Evolutionary conservation across 176 grass and related monocot genomes (phyloP), one percentile per base, ranked within the genome.

Genomic region (Avena insularis): DNA sequence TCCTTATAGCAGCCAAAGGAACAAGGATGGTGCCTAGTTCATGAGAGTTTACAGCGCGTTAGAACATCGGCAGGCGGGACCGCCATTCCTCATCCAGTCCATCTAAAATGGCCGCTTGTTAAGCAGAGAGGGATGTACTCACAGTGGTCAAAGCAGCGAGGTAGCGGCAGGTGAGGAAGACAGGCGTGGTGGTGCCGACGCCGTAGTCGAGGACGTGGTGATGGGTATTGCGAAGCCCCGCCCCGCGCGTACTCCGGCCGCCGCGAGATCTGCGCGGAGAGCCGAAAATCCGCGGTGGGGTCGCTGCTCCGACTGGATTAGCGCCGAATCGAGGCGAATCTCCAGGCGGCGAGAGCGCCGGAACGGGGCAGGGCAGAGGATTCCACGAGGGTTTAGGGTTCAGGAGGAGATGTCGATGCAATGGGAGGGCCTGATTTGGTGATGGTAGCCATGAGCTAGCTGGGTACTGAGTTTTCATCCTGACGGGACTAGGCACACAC

Each of bases 151-250:
- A 92, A 92, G 66, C 89, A 95, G 13, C 93, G 93, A 92, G 93
- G 66, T 88, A 95, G 13, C 93, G 93, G 61, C 96, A 98, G 40
- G 88, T 91, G 54, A 94, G 47, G 70, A 98, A 94, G 78, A 92
- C 88, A 20, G 33, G 95, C 91, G 68, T 95, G 72, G 79, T 95
- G 90, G 86, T 95, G 90, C 86, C 84, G 25, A 98, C 79, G 84
- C 93, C 93, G 78, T 94, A 98, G 46, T 95, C 87, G 43, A 95
- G 86, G 82, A 95, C 76, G 53, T 91, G 90, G 23, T 29, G 29
- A 29, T 92, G 86, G 63, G 1, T 12, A 12, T 21, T 11, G 60
- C 2, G 60, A 62, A 62, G n/a, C 60, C n/a, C 60, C 60, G 10
- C 9, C 60, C 21, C 60, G 21, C 59, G n/a, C 17, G 19, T 8